Evolutionary conservation across 495 filamentous ascomycete genomes (phyloP).

Genomic region (Penicillium crystallinum): DNA sequence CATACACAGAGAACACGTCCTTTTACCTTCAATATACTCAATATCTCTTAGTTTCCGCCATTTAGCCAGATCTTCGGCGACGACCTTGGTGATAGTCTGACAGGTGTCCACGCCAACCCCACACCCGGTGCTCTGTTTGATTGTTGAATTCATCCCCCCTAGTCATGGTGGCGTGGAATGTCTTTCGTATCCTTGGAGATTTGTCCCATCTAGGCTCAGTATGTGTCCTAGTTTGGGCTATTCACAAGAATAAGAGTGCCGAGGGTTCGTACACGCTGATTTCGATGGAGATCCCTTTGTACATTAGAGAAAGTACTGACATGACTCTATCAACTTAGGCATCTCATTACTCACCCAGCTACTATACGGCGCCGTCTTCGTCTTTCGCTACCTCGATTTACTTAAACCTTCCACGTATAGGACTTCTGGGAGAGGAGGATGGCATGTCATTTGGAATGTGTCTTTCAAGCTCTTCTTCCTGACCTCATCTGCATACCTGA

Average conservation of each 20-base stretch:
- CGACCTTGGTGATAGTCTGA: not conserved
- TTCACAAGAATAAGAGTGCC: constrained; percentile 80
- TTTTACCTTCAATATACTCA: not conserved
- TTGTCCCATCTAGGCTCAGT: constrained; percentile 79
- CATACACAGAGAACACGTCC: not conserved
- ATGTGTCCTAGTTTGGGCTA: constrained; percentile 84
- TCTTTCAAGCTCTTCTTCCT: constrained; percentile 88
- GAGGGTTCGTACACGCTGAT: constrained; percentile 56
- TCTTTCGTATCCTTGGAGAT: constrained; percentile 79
- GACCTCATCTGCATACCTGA: constrained; percentile 75
- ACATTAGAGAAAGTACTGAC: constrained; percentile 11
- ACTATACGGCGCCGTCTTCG: constrained; percentile 82
- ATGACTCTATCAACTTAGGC: constrained; percentile 41
- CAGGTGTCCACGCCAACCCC: not conserved
- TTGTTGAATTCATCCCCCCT: not conserved
- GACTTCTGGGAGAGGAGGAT: not conserved
- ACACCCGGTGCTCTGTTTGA: not conserved
- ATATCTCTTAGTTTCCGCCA: not conserved
- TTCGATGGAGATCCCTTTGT: not conserved
- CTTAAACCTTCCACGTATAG: constrained; percentile 41
- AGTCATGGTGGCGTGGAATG: constrained; percentile 43
- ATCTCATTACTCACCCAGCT: constrained; percentile 92
- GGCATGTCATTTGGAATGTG: constrained; percentile 38
- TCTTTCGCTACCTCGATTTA: constrained; percentile 81
- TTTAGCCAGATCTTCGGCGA: not conserved